Conservation (phyloP, 768 basidiomycete genomes). For the Lepiota venenata region DNA sequence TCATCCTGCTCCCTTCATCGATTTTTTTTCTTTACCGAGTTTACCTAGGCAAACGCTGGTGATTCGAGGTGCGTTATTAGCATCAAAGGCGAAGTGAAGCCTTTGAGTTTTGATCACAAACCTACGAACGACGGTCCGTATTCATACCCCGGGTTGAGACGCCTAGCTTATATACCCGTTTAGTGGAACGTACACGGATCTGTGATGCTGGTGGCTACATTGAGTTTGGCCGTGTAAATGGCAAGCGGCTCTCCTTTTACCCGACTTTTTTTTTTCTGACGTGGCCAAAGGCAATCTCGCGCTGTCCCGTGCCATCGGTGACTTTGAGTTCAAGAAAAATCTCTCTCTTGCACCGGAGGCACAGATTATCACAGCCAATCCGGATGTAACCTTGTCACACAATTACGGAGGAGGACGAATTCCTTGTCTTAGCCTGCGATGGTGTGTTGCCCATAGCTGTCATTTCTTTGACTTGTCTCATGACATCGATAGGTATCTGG, state of each 20-base stretch:
- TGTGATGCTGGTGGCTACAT: slow-evolving; percentile 91
- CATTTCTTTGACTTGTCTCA: not conserved
- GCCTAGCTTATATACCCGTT: slow-evolving; percentile 2
- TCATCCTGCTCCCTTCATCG: not conserved
- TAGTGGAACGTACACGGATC: slow-evolving; percentile 86
- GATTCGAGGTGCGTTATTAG: slow-evolving; percentile 92
- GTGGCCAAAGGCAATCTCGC: slow-evolving; percentile 81
- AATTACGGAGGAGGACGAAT: slow-evolving; percentile 88
- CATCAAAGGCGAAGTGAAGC: slow-evolving; percentile 80
- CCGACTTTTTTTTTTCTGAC: not conserved
- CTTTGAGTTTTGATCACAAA: slow-evolving; percentile 94
- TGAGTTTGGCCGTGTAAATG: slow-evolving; percentile 96
- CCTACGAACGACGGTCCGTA: slow-evolving; percentile 78
- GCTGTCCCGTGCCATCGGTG: slow-evolving; percentile 90
- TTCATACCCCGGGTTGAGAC: not conserved
- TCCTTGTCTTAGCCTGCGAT: slow-evolving; percentile 95
- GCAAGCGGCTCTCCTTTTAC: slow-evolving; percentile 35
- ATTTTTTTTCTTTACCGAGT: slow-evolving; percentile 4
- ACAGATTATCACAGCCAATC: slow-evolving; percentile 94
- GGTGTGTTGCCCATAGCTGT: slow-evolving; percentile 41
- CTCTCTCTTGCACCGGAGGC: slow-evolving; percentile 74
- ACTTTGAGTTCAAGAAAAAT: slow-evolving; percentile 99
- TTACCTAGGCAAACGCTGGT: slow-evolving; percentile 88
- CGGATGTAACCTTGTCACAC: slow-evolving; percentile 85
- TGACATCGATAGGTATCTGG: slow-evolving; percentile 83